Evolutionary conservation across 179 eudicot species (phyloP).

Genomic region (Sideroxylon spinosum): DNA sequence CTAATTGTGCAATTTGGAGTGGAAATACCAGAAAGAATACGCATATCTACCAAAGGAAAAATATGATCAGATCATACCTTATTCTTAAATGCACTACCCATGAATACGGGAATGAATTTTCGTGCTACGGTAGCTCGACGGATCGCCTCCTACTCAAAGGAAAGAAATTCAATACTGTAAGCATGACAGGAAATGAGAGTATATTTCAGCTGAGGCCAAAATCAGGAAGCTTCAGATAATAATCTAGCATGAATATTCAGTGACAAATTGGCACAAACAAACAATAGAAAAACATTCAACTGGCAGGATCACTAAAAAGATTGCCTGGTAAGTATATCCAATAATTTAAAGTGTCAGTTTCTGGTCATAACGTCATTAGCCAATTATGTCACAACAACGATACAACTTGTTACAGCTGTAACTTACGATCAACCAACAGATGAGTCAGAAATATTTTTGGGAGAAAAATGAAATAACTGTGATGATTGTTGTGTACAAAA

Average conservation of each 20-base stretch:
- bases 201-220: background rate
- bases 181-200: background rate
- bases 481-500: background rate
- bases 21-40: background rate
- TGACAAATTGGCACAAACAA: background rate
- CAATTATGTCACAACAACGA: background rate
- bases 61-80: conserved; percentile 45
- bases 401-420: background rate
- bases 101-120: conserved; percentile 87
- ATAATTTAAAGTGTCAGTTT: background rate
- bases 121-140: conserved; percentile 82
- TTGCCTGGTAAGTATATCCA: background rate
- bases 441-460: background rate
- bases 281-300: background rate
- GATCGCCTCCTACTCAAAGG: conserved; percentile 64
- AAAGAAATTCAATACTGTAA: background rate
- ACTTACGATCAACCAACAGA: background rate
- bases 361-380: background rate
- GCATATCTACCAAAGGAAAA: background rate
- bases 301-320: background rate
- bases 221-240: background rate
- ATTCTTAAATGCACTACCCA: conserved; percentile 98
- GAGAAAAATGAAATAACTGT: background rate
- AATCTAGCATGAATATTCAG: background rate
- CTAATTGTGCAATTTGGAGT: too few relatives aligned